Conservation (phyloP, 805 yeast genomes). For the Pichia rugopelliculosa region DNA sequence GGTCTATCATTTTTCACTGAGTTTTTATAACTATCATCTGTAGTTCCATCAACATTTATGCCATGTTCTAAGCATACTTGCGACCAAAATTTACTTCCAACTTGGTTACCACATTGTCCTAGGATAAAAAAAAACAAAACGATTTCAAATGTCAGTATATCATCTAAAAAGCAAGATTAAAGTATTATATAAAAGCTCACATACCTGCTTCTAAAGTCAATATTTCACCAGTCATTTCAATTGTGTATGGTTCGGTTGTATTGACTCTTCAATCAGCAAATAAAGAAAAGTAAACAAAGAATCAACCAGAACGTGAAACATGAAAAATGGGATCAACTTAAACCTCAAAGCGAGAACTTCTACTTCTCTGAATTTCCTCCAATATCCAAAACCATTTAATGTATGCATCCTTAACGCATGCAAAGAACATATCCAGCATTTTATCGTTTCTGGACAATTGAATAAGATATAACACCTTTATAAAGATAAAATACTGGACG, state of each 20-base stretch:
- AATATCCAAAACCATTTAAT: too few relatives aligned
- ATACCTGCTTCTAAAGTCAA: conserved; percentile 58
- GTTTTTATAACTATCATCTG: conserved; percentile 21
- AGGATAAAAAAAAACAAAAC: background rate
- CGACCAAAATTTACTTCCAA: conserved; percentile 89
- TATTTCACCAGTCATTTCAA: conserved; percentile 50
- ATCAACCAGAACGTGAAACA: background rate
- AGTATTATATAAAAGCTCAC: conserved; percentile 9
- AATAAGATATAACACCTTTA: background rate
- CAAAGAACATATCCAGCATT: background rate
- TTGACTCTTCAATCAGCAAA: background rate
- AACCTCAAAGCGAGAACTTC: background rate
- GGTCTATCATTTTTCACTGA: conserved; percentile 59
- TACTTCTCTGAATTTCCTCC: background rate
- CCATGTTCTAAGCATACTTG: conserved; percentile 87
- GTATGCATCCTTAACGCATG: too few relatives aligned
- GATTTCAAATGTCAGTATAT: background rate
- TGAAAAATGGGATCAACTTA: background rate
- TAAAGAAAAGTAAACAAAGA: background rate
- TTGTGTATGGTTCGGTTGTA: background rate
- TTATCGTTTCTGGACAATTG: background rate
- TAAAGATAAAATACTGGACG: background rate
- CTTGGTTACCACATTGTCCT: conserved; percentile 97
- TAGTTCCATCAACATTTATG: conserved; percentile 32
- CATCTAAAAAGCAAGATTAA: background rate